Percentiles rank a stretch among this genome's conserved stretches.
Evolutionary conservation across 768 basidiomycete species (phyloP).

Genomic region (Suillus alpinus): DNA sequence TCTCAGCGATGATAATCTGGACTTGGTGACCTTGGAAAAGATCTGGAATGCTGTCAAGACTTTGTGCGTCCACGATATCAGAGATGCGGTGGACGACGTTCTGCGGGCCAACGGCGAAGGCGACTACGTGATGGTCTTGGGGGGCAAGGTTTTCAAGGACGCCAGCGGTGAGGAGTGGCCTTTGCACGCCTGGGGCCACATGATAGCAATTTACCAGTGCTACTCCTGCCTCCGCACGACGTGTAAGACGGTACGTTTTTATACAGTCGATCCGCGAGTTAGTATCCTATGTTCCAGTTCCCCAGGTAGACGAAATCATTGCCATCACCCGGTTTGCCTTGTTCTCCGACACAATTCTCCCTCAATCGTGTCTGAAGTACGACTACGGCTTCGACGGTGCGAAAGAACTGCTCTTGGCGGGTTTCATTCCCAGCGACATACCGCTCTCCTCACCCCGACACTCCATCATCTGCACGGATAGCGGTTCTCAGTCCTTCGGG

Average conservation of each 20-base stretch:
- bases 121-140: constrained; percentile 30
- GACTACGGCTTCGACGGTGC: constrained; percentile 20
- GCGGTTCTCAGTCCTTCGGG: constrained; percentile 2
- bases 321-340: constrained; percentile 28
- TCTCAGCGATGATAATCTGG: constrained; percentile 28
- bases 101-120: constrained; percentile 22
- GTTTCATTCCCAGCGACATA: constrained; percentile 28
- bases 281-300: neutral
- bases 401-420: constrained; percentile 28
- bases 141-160: constrained; percentile 33
- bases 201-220: constrained; percentile 27
- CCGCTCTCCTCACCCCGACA: constrained; percentile 22
- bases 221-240: constrained; percentile 31
- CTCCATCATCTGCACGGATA: constrained; percentile 17
- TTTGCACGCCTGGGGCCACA: constrained; percentile 35
- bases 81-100: constrained; percentile 30
- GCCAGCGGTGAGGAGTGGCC: constrained; percentile 27
- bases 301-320: constrained; percentile 29
- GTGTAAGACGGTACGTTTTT: constrained; percentile 27
- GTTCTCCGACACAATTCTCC: constrained; percentile 12
- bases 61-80: constrained; percentile 29
- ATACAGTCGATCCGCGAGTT: neutral
- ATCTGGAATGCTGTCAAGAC: constrained; percentile 30
- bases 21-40: constrained; percentile 30
- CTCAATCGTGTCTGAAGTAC: constrained; percentile 23